phyloP scores from a whole-genome alignment of 345 rosid species.

The Carallia pectinifolia region DNA sequence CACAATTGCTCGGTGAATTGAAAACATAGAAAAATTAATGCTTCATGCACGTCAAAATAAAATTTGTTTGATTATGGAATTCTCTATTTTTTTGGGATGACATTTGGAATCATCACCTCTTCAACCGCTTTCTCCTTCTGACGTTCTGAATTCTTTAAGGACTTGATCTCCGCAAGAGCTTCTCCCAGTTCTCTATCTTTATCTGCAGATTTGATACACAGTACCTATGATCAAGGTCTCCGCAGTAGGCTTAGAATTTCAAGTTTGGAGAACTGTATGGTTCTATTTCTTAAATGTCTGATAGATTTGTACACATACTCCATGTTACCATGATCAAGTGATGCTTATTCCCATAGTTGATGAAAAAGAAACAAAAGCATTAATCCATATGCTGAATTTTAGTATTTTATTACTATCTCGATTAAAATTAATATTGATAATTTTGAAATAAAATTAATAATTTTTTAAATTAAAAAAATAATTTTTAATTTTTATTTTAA shows the following conservation, averaged over 20 bases:
- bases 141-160: constrained; percentile 41
- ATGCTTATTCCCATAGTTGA: neutral
- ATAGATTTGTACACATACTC: neutral
- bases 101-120: constrained; percentile 30
- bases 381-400: too few relatives aligned
- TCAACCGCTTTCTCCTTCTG: constrained; percentile 48
- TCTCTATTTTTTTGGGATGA: neutral
- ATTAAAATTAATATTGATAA: too few relatives aligned
- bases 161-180: constrained; percentile 42
- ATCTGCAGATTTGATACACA: constrained; percentile 25
- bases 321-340: neutral
- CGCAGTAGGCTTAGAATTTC: neutral
- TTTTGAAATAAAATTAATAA: too few relatives aligned
- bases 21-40: neutral
- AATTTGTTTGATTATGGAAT: neutral
- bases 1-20: too few relatives aligned
- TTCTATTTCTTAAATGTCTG: neutral
- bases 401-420: too few relatives aligned
- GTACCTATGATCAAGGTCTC: neutral
- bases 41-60: neutral
- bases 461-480: too few relatives aligned
- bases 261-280: neutral
- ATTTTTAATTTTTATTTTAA: too few relatives aligned
- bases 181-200: constrained; percentile 49
- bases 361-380: too few relatives aligned